Conservation (phyloP, 768 basidiomycete genomes). For the Termitomyces sp. region DNA sequence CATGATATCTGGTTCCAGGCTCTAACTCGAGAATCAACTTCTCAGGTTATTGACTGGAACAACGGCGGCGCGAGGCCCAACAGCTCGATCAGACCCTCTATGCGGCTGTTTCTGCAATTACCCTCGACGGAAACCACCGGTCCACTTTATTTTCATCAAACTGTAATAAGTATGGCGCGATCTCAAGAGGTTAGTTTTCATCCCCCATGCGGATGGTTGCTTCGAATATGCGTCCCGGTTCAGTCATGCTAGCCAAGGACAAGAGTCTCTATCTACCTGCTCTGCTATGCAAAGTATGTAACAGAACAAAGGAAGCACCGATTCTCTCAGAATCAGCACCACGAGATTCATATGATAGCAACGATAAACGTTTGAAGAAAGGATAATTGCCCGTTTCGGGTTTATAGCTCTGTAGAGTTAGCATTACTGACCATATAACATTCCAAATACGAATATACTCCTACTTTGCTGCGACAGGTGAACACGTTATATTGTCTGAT, state of each 20-base stretch:
- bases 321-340: neutral
- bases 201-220: constrained; percentile 1
- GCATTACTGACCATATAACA: neutral
- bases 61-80: neutral
- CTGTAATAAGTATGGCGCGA: neutral
- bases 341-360: neutral
- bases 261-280: neutral
- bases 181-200: neutral
- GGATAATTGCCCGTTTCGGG: neutral
- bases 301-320: neutral
- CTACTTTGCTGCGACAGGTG: neutral
- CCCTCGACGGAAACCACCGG: neutral
- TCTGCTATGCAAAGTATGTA: neutral
- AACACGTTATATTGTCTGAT: neutral
- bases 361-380: neutral
- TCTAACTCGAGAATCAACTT: neutral
- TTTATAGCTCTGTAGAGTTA: neutral
- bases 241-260: neutral
- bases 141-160: neutral
- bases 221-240: neutral
- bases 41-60: neutral
- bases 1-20: neutral
- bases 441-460: neutral
- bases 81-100: neutral
- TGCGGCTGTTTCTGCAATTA: neutral